Evolutionary conservation across 352 stramenopile genomes (phyloP).

Genomic region (Globisporangium perplexum): DNA sequence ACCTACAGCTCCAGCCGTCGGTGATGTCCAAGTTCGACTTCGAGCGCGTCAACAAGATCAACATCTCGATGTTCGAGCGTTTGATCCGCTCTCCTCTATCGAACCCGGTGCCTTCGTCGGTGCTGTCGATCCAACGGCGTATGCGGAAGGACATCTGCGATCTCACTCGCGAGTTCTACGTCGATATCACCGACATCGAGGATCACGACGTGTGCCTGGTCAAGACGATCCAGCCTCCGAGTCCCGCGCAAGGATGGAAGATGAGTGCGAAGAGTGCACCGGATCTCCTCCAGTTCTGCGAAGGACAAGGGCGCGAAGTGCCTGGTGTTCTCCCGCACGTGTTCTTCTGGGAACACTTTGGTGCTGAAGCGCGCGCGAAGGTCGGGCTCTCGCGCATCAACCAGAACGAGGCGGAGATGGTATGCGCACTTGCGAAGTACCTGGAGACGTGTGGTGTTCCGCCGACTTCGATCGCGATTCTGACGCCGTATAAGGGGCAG

Average conservation of each 20-base stretch:
- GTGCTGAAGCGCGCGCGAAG: slow-evolving; percentile 43
- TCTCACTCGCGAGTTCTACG: slow-evolving; percentile 79
- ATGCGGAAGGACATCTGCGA: slow-evolving; percentile 88
- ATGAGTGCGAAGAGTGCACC: background rate
- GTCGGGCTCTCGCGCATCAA: slow-evolving; percentile 81
- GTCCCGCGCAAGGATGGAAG: slow-evolving; percentile 1
- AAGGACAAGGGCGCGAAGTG: slow-evolving; percentile 64
- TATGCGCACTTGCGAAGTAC: slow-evolving; percentile 68
- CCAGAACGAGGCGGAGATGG: slow-evolving; percentile 68
- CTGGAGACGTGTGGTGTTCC: slow-evolving; percentile 71
- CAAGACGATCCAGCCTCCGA: slow-evolving; percentile 37
- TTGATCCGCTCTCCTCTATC: slow-evolving; percentile 63
- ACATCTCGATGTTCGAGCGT: slow-evolving; percentile 88
- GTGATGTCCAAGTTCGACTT: slow-evolving; percentile 86
- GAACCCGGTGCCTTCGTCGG: slow-evolving; percentile 64
- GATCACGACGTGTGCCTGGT: slow-evolving; percentile 60
- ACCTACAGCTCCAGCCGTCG: slow-evolving; percentile 79
- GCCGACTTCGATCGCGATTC: slow-evolving; percentile 66
- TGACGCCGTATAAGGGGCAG: slow-evolving; percentile 89
- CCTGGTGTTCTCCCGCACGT: slow-evolving; percentile 69
- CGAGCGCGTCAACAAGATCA: slow-evolving; percentile 80
- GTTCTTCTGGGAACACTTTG: slow-evolving; percentile 83
- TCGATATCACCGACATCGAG: slow-evolving; percentile 73
- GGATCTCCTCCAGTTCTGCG: slow-evolving; percentile 17
- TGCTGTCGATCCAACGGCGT: slow-evolving; percentile 81